A percentile compares a stretch with the other conserved stretches of the same genome.
phyloP scores from a whole-genome alignment of 1,284 basidiomycete species.

The Cryptococcus sp. region DNA sequence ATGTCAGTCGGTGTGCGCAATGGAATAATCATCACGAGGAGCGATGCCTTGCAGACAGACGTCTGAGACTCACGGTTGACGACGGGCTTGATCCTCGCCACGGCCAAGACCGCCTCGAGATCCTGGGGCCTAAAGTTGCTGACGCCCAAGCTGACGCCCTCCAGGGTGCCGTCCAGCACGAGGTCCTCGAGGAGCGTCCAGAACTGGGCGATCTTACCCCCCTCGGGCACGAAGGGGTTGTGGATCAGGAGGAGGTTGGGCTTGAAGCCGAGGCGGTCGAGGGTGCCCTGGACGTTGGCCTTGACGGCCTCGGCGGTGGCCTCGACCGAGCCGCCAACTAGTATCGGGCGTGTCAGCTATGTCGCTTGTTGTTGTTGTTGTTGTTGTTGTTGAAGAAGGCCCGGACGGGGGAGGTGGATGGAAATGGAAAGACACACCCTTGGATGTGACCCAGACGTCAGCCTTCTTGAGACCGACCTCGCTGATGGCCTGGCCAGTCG shows the following conservation, averaged over 20 bases:
- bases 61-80: constrained; percentile 58
- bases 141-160: constrained; percentile 51
- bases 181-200: constrained; percentile 43
- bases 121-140: constrained; percentile 46
- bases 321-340: constrained; percentile 5
- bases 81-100: constrained; percentile 62
- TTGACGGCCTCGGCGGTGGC: constrained; percentile 21
- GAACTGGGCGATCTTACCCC: constrained; percentile 20
- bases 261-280: constrained; percentile 25
- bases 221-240: constrained; percentile 30
- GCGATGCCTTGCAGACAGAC: neutral
- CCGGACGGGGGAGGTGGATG: too few species aligned
- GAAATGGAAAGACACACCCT: constrained; percentile 44
- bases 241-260: constrained; percentile 40
- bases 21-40: neutral
- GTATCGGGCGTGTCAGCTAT: neutral
- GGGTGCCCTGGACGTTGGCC: constrained; percentile 22
- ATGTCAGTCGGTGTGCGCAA: neutral
- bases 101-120: constrained; percentile 33
- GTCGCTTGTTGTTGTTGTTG: neutral
- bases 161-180: constrained; percentile 58
- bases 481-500: constrained; percentile 50
- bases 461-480: constrained; percentile 49
- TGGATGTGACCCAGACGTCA: constrained; percentile 57
- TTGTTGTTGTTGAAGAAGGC: too few species aligned